phyloP scores from a whole-genome alignment of 495 filamentous ascomycete genomes.

The Talaromyces wortmannii region DNA sequence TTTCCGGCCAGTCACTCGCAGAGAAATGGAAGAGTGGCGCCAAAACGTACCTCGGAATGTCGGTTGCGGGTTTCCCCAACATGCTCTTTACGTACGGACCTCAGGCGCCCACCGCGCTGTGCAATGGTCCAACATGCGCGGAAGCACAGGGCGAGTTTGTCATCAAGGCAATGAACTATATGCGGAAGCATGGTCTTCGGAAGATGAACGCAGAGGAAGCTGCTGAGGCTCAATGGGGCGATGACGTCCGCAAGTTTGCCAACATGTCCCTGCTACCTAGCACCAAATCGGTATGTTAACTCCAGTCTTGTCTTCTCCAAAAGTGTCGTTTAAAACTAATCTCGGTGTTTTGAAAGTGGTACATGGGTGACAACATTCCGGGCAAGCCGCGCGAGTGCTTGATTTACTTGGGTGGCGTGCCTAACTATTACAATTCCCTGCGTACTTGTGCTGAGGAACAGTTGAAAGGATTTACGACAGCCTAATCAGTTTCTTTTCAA shows the following conservation, averaged over 20 bases:
- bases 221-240: constrained; percentile 29
- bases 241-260: constrained; percentile 17
- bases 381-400: constrained; percentile 33
- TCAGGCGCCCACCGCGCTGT: constrained; percentile 38
- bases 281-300: constrained; percentile 21
- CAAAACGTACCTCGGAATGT: constrained; percentile 43
- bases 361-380: constrained; percentile 39
- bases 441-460: too few species aligned
- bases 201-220: constrained; percentile 31
- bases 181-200: constrained; percentile 22
- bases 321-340: too few species aligned
- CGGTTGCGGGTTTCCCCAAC: constrained; percentile 41
- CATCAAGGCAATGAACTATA: constrained; percentile 32
- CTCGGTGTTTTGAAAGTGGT: too few species aligned
- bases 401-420: constrained; percentile 35
- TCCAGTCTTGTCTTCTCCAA: too few species aligned
- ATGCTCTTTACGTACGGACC: constrained; percentile 47
- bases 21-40: constrained; percentile 43
- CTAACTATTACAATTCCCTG: neutral
- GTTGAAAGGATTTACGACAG: too few species aligned
- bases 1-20: constrained; percentile 22
- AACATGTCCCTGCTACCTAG: constrained; percentile 22
- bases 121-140: constrained; percentile 44
- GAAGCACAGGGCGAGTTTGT: constrained; percentile 51
- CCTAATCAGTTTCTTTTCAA: too few species aligned